A percentile compares a stretch with the other conserved stretches of the same genome.
Conservation (phyloP, 257 asterid species). For the Nicotiana attenuata region DNA sequence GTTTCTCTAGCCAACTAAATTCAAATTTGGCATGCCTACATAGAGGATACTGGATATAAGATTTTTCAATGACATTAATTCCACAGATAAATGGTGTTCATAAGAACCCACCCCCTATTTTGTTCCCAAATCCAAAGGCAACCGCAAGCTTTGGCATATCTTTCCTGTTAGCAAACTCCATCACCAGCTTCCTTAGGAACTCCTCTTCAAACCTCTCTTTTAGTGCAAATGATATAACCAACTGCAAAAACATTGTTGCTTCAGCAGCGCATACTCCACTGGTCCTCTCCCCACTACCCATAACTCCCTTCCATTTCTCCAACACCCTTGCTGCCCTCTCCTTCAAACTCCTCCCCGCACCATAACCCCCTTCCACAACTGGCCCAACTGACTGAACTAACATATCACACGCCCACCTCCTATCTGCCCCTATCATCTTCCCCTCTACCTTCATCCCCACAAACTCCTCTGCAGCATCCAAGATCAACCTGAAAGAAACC, state of each 20-base stretch:
- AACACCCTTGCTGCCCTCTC: conserved; percentile 18
- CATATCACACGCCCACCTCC: conserved; percentile 23
- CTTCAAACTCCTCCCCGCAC: conserved; percentile 22
- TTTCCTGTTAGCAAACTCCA: conserved; percentile 20
- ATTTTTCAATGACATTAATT: not conserved
- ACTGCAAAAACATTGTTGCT: conserved; percentile 26
- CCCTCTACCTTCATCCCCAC: conserved; percentile 20
- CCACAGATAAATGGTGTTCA: not conserved
- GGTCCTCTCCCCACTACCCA: conserved; percentile 16
- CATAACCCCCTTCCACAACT: conserved; percentile 10
- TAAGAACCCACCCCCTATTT: conserved; percentile 15
- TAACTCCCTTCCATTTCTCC: conserved; percentile 25
- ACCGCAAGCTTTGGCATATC: conserved; percentile 28
- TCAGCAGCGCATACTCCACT: conserved; percentile 23
- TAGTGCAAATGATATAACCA: conserved; percentile 18
- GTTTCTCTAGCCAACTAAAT: not conserved
- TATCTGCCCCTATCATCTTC: conserved; percentile 16
- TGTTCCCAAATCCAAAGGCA: conserved; percentile 22
- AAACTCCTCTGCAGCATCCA: conserved; percentile 28
- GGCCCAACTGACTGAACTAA: conserved; percentile 20
- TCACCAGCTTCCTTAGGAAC: conserved; percentile 20
- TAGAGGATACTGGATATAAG: not conserved
- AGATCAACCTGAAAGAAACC: conserved; percentile 18
- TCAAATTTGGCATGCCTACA: not conserved
- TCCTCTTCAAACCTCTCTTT: conserved; percentile 23